These are phyloP conservation scores for Microglena sp. DNA, from an alignment of 139 green algal species.

Conservation along the genomic window DNA sequence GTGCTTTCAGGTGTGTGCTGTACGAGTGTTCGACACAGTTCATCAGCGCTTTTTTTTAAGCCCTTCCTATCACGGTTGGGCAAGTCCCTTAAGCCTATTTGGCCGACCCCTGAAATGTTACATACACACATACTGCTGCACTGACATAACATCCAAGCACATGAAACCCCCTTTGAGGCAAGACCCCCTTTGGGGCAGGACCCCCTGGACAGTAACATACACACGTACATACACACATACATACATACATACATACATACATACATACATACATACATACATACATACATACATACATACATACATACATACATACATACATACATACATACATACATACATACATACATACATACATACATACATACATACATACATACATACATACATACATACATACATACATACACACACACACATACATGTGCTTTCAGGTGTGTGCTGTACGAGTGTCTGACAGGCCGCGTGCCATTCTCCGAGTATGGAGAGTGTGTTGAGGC, in stretches of 20 bases:
- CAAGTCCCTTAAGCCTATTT: no score
- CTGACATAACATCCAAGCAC: no score
- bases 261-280: background rate
- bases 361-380: no score
- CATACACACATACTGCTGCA: no score
- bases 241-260: background rate
- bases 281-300: background rate
- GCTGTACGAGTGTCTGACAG: conserved; percentile 40
- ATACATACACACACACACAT: background rate
- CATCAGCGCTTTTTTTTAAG: no score
- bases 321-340: background rate
- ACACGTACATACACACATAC: no score
- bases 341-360: background rate
- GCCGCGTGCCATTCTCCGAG: conserved; percentile 21
- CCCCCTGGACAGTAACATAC: no score
- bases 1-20: conserved; percentile 52
- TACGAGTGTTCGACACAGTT: conserved; percentile 41
- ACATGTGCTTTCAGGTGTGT: conserved; percentile 48
- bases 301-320: background rate
- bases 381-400: no score
- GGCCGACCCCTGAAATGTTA: no score
- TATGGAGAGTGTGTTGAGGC: background rate
- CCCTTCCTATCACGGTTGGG: no score
- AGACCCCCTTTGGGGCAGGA: no score
- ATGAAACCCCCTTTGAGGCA: no score